Conservation (phyloP, 768 basidiomycete genomes). For the Leccinum variicolor region DNA sequence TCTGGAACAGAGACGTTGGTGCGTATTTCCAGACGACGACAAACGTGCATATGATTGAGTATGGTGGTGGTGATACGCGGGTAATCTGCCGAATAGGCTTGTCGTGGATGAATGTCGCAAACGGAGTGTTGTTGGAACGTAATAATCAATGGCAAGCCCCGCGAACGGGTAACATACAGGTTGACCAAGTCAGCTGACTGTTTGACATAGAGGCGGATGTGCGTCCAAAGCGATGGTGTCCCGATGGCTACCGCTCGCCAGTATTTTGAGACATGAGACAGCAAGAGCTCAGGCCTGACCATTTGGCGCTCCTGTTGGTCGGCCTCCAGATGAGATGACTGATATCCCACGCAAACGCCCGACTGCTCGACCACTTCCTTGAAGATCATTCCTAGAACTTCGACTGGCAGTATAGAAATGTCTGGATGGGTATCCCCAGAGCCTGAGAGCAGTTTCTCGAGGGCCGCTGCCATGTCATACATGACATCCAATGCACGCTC, state of each 20-base stretch:
- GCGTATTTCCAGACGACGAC: constrained; percentile 24
- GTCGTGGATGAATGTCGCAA: constrained; percentile 19
- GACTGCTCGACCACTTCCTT: constrained; percentile 12
- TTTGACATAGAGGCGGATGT: constrained; percentile 23
- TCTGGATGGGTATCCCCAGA: background rate
- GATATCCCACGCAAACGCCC: background rate
- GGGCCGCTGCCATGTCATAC: constrained; percentile 15
- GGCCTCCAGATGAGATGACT: background rate
- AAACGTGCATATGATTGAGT: constrained; percentile 25
- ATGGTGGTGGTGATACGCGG: constrained; percentile 21
- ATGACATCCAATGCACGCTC: constrained; percentile 17
- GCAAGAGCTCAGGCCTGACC: constrained; percentile 28
- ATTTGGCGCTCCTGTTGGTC: constrained; percentile 9
- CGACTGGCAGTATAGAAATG: constrained; percentile 24
- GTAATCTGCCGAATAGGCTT: constrained; percentile 20
- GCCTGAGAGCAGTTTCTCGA: constrained; percentile 7
- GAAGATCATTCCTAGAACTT: constrained; percentile 28
- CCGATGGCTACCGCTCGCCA: constrained; percentile 41
- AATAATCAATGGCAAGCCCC: constrained; percentile 20
- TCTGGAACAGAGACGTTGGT: constrained; percentile 24
- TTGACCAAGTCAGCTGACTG: constrained; percentile 26
- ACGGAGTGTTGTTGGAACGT: constrained; percentile 22
- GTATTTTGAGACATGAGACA: constrained; percentile 40
- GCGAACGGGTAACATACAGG: constrained; percentile 26
- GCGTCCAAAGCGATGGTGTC: constrained; percentile 40